Evolutionary conservation across 805 yeast species (phyloP).

Genomic region (Danielozyma ontarioensis): DNA sequence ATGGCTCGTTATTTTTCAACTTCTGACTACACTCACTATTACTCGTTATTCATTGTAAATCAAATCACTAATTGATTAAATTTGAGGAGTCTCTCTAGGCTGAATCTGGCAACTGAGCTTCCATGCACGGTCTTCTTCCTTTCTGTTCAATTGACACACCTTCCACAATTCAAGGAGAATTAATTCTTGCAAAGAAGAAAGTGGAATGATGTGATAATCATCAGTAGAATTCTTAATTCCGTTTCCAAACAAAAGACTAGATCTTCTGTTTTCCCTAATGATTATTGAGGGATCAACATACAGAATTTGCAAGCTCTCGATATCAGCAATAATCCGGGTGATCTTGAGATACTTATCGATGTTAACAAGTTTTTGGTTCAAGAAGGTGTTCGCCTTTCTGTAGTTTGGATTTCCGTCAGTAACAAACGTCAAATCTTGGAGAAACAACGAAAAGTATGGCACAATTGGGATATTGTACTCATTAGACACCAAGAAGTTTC

Average conservation of each 20-base stretch:
- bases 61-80: no score
- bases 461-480: slow-evolving; percentile 59
- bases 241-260: slow-evolving; percentile 17
- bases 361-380: slow-evolving; percentile 58
- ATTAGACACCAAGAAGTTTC: slow-evolving; percentile 46
- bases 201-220: slow-evolving; percentile 36
- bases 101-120: slow-evolving; percentile 60
- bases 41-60: no score
- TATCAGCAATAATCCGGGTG: slow-evolving; percentile 59
- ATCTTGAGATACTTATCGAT: slow-evolving; percentile 69
- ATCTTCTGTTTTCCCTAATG: slow-evolving; percentile 8
- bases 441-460: slow-evolving; percentile 68
- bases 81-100: slow-evolving; percentile 50
- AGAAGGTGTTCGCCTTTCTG: slow-evolving; percentile 54
- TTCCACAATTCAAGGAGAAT: slow-evolving; percentile 67
- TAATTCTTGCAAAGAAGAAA: slow-evolving; percentile 49
- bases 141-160: slow-evolving; percentile 52
- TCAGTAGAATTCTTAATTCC: slow-evolving; percentile 16
- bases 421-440: slow-evolving; percentile 78
- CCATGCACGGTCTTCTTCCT: slow-evolving; percentile 69
- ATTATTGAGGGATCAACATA: slow-evolving; percentile 28
- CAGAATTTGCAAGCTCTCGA: slow-evolving; percentile 64
- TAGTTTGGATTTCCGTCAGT: slow-evolving; percentile 74
- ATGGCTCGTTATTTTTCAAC: no score
- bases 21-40: no score